phyloP scores from a whole-genome alignment of 2,329 filamentous ascomycete genomes.

The Pseudomassariella vexata region DNA sequence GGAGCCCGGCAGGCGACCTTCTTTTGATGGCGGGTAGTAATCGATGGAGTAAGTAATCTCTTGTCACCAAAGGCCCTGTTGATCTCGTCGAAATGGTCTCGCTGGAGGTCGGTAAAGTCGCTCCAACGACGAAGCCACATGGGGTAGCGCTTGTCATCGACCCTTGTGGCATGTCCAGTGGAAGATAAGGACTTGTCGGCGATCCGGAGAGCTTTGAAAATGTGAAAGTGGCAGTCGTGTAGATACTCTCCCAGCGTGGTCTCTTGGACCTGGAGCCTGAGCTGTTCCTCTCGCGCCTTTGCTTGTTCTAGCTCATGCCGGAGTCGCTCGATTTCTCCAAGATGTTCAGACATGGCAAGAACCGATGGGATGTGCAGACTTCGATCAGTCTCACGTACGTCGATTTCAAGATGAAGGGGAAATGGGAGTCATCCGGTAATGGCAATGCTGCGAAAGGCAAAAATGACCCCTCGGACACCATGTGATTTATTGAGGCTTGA shows the following conservation, averaged over 20 bases:
- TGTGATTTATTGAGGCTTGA: no score
- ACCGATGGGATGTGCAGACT: no score
- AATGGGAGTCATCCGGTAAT: no score
- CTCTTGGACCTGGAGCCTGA: slow-evolving; percentile 8
- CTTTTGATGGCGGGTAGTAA: slow-evolving; percentile 2
- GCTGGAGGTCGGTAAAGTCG: slow-evolving; percentile 6
- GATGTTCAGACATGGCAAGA: no score
- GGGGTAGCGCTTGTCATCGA: slow-evolving; percentile 14
- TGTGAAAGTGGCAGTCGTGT: slow-evolving; percentile 10
- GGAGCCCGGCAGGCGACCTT: background rate
- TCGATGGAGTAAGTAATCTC: slow-evolving; percentile 10
- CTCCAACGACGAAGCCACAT: slow-evolving; percentile 13
- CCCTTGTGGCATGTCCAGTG: slow-evolving; percentile 9
- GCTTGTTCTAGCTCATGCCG: no score
- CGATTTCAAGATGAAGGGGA: no score
- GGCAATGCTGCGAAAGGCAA: no score
- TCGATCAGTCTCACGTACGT: no score
- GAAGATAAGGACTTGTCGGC: slow-evolving; percentile 5
- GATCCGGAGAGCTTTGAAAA: slow-evolving; percentile 9
- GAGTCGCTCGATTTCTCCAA: no score
- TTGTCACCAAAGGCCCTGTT: slow-evolving; percentile 5
- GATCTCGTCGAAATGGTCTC: slow-evolving; percentile 11
- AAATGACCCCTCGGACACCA: no score
- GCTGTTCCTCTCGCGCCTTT: slow-evolving; percentile 1
- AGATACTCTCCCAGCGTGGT: slow-evolving; percentile 13